A percentile compares a stretch with the other conserved stretches of the same genome.
phyloP scores from a whole-genome alignment of 23 red algal species.

The Cyanidiococcus yangmingshanensis region DNA sequence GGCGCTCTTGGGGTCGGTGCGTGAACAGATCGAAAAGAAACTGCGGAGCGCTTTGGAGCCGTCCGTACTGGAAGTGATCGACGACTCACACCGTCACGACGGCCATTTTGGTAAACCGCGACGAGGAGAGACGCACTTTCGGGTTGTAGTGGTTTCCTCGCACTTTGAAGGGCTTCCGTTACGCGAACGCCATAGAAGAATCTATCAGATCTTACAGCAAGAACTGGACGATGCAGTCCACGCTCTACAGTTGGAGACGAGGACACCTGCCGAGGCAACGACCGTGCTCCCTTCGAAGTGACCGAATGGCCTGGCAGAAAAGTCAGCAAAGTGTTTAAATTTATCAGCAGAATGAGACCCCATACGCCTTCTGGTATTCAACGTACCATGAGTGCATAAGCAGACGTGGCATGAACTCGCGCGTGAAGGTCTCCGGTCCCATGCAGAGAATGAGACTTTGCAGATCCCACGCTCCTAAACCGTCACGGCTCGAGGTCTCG shows the following conservation, averaged over 20 bases:
- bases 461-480: background rate
- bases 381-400: background rate
- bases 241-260: constrained; percentile 55
- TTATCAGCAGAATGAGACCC: too few species aligned
- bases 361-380: too few species aligned
- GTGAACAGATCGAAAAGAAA: constrained; percentile 30
- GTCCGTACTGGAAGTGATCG: constrained; percentile 32
- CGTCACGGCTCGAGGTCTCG: background rate
- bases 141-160: constrained; percentile 38
- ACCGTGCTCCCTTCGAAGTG: background rate
- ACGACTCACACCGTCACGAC: constrained; percentile 52
- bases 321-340: too few species aligned
- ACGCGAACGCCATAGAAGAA: constrained; percentile 40
- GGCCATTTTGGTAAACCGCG: constrained; percentile 41
- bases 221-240: constrained; percentile 50
- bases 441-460: background rate
- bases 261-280: constrained; percentile 37
- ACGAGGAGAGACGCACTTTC: constrained; percentile 64
- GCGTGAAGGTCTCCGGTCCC: background rate
- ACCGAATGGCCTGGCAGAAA: too few species aligned
- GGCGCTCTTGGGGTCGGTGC: background rate
- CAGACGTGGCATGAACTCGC: background rate
- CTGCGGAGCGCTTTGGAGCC: constrained; percentile 43
- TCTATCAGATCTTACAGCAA: constrained; percentile 51
- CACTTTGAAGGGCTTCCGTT: constrained; percentile 37